These are phyloP conservation scores for Aureoboletus auriporus DNA, from an alignment of 768 basidiomycete species.

Conservation along the genomic window DNA sequence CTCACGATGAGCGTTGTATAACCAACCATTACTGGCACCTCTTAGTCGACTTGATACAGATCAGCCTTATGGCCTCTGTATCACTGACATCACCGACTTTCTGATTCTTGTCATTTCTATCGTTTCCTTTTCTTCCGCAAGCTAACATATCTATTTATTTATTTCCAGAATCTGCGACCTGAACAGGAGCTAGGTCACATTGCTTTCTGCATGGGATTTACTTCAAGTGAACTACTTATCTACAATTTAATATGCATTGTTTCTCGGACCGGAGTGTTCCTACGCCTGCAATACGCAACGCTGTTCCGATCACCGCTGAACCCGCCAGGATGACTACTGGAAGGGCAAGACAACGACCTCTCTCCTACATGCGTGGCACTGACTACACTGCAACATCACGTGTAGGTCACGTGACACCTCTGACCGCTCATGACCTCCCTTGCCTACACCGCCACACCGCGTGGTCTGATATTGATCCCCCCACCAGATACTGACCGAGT, in stretches of 20 bases:
- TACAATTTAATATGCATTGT: not conserved
- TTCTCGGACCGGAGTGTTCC: not conserved
- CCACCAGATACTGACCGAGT: constrained; percentile 46
- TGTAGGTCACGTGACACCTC: too few relatives aligned
- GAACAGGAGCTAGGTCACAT: not conserved
- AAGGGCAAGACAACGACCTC: too few relatives aligned
- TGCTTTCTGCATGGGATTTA: not conserved
- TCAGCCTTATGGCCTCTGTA: constrained; percentile 36
- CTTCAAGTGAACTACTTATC: constrained; percentile 1
- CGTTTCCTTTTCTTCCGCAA: not conserved
- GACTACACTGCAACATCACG: too few relatives aligned
- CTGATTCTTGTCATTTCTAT: constrained; percentile 32
- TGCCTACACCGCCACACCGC: too few relatives aligned
- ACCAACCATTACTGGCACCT: constrained; percentile 79
- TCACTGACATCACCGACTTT: constrained; percentile 78
- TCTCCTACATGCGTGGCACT: too few relatives aligned
- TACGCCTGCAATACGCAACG: not conserved
- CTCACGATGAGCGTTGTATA: constrained; percentile 79
- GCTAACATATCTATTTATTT: constrained; percentile 13
- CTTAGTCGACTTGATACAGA: constrained; percentile 77
- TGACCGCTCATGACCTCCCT: too few relatives aligned
- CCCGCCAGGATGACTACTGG: too few relatives aligned
- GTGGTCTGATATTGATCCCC: constrained; percentile 1
- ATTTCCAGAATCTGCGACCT: constrained; percentile 7
- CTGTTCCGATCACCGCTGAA: too few relatives aligned